Evolutionary conservation across 305 asterid genomes (phyloP).

Genomic region (Fraxinus albicans): DNA sequence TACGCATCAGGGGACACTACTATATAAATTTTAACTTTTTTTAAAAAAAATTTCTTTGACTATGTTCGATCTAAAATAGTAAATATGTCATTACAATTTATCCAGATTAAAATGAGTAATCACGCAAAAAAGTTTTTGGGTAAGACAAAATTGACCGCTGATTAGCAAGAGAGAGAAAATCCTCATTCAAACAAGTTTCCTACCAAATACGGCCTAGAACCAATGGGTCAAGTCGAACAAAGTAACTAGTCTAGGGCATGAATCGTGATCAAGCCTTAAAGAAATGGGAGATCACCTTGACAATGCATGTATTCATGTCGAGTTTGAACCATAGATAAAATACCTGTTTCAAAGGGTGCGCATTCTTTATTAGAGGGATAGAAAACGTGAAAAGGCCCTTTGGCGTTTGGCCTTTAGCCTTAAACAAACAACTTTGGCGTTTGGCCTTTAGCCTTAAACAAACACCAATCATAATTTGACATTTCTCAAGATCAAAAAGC

Average conservation of each 20-base stretch:
- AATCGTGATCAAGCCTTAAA: not conserved
- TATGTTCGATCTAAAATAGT: not conserved
- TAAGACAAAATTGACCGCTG: not conserved
- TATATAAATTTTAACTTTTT: not conserved
- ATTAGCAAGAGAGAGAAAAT: not conserved
- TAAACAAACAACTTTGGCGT: not conserved
- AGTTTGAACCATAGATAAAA: not conserved
- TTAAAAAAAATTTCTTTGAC: not conserved
- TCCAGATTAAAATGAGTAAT: not conserved
- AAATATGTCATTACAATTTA: not conserved
- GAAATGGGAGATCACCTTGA: not conserved
- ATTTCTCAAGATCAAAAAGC: constrained; percentile 29
- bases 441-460: no score
- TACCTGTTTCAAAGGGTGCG: not conserved
- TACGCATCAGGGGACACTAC: not conserved
- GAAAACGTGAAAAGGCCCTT: not conserved
- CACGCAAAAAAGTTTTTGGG: not conserved
- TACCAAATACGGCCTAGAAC: not conserved
- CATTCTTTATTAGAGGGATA: not conserved
- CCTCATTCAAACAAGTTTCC: not conserved
- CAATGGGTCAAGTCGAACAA: not conserved
- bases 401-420: not conserved
- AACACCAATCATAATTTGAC: constrained; percentile 44
- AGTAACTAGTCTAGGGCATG: not conserved
- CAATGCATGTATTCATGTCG: not conserved